Conservation (phyloP, 257 asterid species). For the Solanum appendiculatum region DNA sequence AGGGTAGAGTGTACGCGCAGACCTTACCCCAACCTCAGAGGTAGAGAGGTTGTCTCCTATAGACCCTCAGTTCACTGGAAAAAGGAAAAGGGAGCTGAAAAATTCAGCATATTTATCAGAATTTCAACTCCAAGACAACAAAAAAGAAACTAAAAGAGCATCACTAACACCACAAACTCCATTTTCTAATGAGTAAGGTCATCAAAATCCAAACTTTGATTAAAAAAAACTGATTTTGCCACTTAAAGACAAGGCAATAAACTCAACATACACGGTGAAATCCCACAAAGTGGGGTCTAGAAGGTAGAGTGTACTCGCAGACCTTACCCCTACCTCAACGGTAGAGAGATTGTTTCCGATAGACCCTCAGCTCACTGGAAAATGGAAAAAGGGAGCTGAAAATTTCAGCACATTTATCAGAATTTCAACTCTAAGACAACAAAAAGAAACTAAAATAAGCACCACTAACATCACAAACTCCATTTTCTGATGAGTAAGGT, state of each 20-base stretch:
- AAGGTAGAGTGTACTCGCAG: no score
- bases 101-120: neutral
- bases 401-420: neutral
- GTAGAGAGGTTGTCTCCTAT: neutral
- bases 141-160: neutral
- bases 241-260: neutral
- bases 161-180: neutral
- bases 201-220: neutral
- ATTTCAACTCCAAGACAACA: neutral
- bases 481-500: neutral
- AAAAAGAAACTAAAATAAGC: neutral
- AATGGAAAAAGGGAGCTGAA: neutral
- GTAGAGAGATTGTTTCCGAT: no score
- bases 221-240: neutral
- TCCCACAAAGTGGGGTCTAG: no score
- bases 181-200: neutral
- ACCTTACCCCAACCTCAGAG: neutral
- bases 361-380: neutral
- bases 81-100: neutral
- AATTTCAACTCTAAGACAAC: neutral
- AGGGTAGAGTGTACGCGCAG: neutral
- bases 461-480: neutral
- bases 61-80: neutral
- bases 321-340: no score
- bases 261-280: conserved; percentile 28